Evolutionary conservation across 2,329 filamentous ascomycete genomes (phyloP).

Genomic region (Kalmusia sp.): DNA sequence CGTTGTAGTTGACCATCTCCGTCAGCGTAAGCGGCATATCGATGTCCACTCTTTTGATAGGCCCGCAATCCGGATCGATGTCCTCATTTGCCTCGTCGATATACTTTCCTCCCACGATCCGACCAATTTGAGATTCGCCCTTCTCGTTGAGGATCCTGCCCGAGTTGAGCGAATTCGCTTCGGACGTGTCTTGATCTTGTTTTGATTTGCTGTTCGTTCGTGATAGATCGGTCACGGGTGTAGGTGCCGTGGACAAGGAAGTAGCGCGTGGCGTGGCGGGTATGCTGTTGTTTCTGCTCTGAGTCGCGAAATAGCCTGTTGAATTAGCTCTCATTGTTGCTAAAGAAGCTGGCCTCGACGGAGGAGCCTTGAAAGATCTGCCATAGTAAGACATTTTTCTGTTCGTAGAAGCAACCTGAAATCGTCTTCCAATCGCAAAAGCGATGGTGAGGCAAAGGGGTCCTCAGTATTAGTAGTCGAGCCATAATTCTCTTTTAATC

Average conservation of each 20-base stretch:
- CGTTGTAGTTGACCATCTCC: constrained; percentile 32
- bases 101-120: constrained; percentile 32
- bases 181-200: background rate
- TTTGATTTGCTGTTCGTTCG: constrained; percentile 15
- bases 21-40: constrained; percentile 36
- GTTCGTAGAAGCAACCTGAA: background rate
- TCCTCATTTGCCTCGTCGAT: constrained; percentile 28
- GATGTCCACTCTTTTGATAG: constrained; percentile 32
- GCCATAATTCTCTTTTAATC: background rate
- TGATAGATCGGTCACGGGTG: constrained; percentile 16
- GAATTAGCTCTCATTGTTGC: constrained; percentile 19
- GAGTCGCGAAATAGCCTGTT: constrained; percentile 8
- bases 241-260: constrained; percentile 16
- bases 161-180: constrained; percentile 16
- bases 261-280: constrained; percentile 13
- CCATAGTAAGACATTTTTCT: constrained; percentile 19
- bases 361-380: constrained; percentile 16
- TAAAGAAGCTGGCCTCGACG: constrained; percentile 17
- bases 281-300: constrained; percentile 11
- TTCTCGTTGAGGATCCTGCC: constrained; percentile 29
- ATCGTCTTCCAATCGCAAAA: background rate
- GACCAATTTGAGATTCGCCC: constrained; percentile 29
- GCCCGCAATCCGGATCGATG: constrained; percentile 30
- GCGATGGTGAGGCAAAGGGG: background rate
- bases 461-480: background rate